Percentiles rank a stretch among this genome's conserved stretches.
Conservation (phyloP, 768 basidiomycete species). For the Lentinula raphanica region DNA sequence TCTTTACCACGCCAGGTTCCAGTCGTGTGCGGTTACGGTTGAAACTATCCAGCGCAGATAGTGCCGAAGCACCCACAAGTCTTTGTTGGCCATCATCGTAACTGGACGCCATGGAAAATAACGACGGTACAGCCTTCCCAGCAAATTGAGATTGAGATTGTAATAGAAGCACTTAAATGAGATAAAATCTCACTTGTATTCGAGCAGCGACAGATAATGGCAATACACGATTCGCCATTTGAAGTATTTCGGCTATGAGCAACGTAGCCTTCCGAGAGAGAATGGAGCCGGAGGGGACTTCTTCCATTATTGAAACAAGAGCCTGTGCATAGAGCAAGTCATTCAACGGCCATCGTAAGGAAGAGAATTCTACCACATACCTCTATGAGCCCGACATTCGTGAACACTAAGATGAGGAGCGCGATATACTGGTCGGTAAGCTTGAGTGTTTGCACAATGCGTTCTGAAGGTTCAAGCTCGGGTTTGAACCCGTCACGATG, state of each 20-base stretch:
- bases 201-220: slow-evolving; percentile 77
- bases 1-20: slow-evolving; percentile 51
- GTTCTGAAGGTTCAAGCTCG: slow-evolving; percentile 37
- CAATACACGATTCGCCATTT: slow-evolving; percentile 81
- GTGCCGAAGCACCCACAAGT: slow-evolving; percentile 76
- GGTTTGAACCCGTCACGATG: slow-evolving; percentile 38
- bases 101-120: slow-evolving; percentile 81
- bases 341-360: neutral
- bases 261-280: slow-evolving; percentile 87
- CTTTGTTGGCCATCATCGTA: slow-evolving; percentile 74
- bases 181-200: slow-evolving; percentile 58
- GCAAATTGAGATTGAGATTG: too few relatives aligned
- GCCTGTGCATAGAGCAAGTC: slow-evolving; percentile 45
- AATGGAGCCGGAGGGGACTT: slow-evolving; percentile 63
- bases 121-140: slow-evolving; percentile 72
- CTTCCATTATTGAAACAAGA: slow-evolving; percentile 79
- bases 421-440: slow-evolving; percentile 92
- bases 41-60: slow-evolving; percentile 88
- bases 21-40: slow-evolving; percentile 81
- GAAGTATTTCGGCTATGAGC: slow-evolving; percentile 86
- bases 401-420: slow-evolving; percentile 76
- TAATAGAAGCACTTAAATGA: too few relatives aligned
- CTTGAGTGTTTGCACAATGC: slow-evolving; percentile 55
- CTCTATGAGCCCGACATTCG: slow-evolving; percentile 84
- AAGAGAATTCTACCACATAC: slow-evolving; percentile 37